Evolutionary conservation across 2,329 filamentous ascomycete genomes (phyloP), one percentile per base, ranked within the genome.

Genomic region (Apiospora rasikravindrae): DNA sequence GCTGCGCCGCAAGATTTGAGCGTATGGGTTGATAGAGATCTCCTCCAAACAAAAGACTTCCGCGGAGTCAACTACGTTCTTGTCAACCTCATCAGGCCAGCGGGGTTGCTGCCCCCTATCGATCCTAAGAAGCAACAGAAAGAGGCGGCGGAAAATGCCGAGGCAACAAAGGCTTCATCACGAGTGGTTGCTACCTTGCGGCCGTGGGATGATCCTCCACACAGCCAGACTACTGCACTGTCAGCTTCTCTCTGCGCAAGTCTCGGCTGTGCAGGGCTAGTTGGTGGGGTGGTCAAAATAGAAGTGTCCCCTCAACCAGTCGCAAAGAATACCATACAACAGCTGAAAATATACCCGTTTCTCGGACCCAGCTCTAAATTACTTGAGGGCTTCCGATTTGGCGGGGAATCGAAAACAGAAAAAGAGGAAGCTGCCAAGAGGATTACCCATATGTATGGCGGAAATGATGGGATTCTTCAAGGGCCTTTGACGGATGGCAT

Each of bases 401-500:
- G 96, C 5, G 94, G 95, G 19, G 94, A 98, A 77, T 93, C 94
- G 0, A 94, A 94, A 77, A 89, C 93, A 7, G 94, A 96, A 76
- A 91, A 92, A 70, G 94, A 97, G 78, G 94, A 95, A 76, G 90
- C 91, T 3, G 86, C 89, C 19, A 92, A 92, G 78, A 89, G 90
- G 61, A 91, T 98, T 73, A 89, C 90, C 74, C 88, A 91, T 14
- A 88, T 94, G 3, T 96, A 96, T 76, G 89, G 90, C 26, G 87
- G 86, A 42, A 57, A 29, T 24, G 88, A 89, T 29, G 90, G 92
- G 1, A 81, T 98, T 24, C 84, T 98, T 1, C 89, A 93, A 71
- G 96, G 96, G 0, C 95, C 96, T 6, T 81, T 99, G 69, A 98
- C 95, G 0, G 94, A 99, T 81, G 95, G 96, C 2, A 93, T 96